A percentile compares a stretch with the other conserved stretches of the same genome.
Conservation (phyloP, 169 alveolate genomes). For the Eimeria necatrix region DNA sequence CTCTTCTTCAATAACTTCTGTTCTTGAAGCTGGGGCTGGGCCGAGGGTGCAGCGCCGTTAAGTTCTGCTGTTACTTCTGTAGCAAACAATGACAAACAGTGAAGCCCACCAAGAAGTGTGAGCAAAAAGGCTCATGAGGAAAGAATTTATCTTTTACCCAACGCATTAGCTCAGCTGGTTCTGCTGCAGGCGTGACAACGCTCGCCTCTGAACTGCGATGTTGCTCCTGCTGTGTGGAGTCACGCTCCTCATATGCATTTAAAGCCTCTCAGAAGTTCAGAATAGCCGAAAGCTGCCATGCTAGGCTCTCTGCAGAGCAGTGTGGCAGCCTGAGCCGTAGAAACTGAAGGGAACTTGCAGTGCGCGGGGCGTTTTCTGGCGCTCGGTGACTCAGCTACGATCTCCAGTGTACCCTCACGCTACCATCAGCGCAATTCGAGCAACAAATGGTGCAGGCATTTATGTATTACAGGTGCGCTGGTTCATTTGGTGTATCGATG, state of each 20-base stretch:
- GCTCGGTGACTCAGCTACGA: too few relatives aligned
- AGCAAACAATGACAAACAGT: not conserved
- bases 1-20: too few relatives aligned
- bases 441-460: too few relatives aligned
- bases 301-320: too few relatives aligned
- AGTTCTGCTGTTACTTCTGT: not conserved
- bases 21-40: constrained; percentile 22
- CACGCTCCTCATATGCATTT: constrained; percentile 11
- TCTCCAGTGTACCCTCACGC: too few relatives aligned
- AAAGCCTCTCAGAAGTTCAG: not conserved
- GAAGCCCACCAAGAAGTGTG: not conserved
- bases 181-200: not conserved
- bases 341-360: too few relatives aligned
- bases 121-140: not conserved
- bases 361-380: too few relatives aligned
- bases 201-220: not conserved
- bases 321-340: too few relatives aligned
- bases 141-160: not conserved
- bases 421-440: too few relatives aligned
- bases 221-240: constrained; percentile 46
- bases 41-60: constrained; percentile 28
- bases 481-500: too few relatives aligned
- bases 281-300: too few relatives aligned
- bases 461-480: too few relatives aligned
- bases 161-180: not conserved